Percentiles rank a stretch among this genome's conserved stretches.
These are phyloP conservation scores for Pleurotus platypus DNA, from an alignment of 768 basidiomycete genomes.

Conservation along the genomic window DNA sequence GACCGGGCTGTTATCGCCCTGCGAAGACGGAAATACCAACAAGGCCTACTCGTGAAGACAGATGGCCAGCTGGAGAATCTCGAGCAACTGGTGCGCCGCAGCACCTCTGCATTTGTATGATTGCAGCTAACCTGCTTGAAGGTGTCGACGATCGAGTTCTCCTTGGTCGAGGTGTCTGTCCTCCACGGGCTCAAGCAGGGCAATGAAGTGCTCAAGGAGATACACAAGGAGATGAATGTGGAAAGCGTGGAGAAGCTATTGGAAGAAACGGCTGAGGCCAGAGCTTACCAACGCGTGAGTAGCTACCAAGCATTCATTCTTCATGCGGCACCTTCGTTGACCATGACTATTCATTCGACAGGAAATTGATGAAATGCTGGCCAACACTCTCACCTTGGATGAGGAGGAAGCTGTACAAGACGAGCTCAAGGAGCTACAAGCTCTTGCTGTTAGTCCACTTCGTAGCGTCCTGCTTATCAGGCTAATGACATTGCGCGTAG, in stretches of 20 bases:
- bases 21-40: slow-evolving; percentile 91
- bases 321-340: too few relatives aligned
- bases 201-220: slow-evolving; percentile 87
- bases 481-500: slow-evolving; percentile 19
- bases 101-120: neutral
- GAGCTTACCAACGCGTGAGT: slow-evolving; percentile 81
- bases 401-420: slow-evolving; percentile 93
- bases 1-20: slow-evolving; percentile 85
- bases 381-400: slow-evolving; percentile 76
- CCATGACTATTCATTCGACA: slow-evolving; percentile 25
- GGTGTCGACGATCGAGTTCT: slow-evolving; percentile 97
- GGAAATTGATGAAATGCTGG: slow-evolving; percentile 90
- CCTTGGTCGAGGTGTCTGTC: slow-evolving; percentile 88
- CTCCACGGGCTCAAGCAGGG: slow-evolving; percentile 92
- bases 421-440: slow-evolving; percentile 72
- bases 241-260: slow-evolving; percentile 93
- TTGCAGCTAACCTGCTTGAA: slow-evolving; percentile 23
- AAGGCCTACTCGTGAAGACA: slow-evolving; percentile 81
- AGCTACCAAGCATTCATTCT: neutral
- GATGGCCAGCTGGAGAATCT: slow-evolving; percentile 86
- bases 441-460: slow-evolving; percentile 46
- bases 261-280: slow-evolving; percentile 89
- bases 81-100: slow-evolving; percentile 72
- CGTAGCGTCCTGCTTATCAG: neutral
- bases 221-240: slow-evolving; percentile 90